These are phyloP conservation scores for Aspergillus diversus DNA, from an alignment of 495 filamentous ascomycete genomes.

Conservation along the genomic window DNA sequence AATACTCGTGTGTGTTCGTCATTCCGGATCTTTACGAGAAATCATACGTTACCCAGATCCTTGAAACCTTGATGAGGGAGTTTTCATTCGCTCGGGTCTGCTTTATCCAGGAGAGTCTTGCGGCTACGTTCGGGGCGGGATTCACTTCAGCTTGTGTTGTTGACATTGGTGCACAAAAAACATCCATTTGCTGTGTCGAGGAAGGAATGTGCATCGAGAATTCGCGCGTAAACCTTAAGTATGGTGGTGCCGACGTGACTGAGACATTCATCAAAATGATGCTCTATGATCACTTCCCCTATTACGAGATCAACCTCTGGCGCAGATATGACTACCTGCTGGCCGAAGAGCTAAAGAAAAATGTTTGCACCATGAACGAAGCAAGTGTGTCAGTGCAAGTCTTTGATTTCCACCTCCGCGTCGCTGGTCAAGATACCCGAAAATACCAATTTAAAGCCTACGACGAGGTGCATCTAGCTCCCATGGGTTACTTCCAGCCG, in stretches of 20 bases:
- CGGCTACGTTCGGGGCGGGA: constrained; percentile 94
- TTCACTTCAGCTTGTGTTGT: constrained; percentile 92
- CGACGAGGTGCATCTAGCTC: constrained; percentile 88
- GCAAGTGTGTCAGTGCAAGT: constrained; percentile 78
- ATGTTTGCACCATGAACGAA: constrained; percentile 84
- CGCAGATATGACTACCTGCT: constrained; percentile 90
- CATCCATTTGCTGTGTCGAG: constrained; percentile 95
- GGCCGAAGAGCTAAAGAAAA: constrained; percentile 93
- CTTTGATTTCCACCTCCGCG: constrained; percentile 85
- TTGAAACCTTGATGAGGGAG: constrained; percentile 84
- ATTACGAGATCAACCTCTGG: constrained; percentile 87
- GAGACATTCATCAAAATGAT: constrained; percentile 96
- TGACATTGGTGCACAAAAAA: constrained; percentile 97
- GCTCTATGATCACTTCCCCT: constrained; percentile 92
- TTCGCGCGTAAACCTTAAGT: constrained; percentile 91
- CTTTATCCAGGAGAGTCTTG: constrained; percentile 94
- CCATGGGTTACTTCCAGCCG: constrained; percentile 89
- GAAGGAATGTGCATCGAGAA: constrained; percentile 94
- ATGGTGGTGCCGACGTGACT: constrained; percentile 88
- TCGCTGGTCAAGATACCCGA: constrained; percentile 81
- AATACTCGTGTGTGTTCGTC: constrained; percentile 92
- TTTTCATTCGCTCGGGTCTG: constrained; percentile 85
- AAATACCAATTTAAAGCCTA: constrained; percentile 95
- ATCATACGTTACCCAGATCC: constrained; percentile 77
- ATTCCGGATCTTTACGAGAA: constrained; percentile 97